Conservation (phyloP, 805 yeast genomes). For the Yarrowia bubula region DNA sequence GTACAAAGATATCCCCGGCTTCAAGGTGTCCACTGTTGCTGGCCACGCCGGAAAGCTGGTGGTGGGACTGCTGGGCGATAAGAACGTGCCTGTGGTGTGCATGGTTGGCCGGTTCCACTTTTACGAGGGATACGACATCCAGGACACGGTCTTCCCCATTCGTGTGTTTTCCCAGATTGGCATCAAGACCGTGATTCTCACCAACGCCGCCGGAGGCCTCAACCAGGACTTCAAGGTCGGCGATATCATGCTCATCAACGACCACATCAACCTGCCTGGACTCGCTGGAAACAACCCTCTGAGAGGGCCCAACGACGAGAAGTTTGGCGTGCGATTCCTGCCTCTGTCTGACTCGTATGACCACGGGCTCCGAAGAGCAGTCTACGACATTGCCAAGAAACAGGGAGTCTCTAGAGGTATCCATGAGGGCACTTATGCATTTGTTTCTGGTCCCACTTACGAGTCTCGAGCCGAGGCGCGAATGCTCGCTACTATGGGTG, state of each 20-base stretch:
- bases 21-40: conserved; percentile 74
- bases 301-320: conserved; percentile 78
- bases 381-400: conserved; percentile 54
- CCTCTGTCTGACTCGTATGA: conserved; percentile 91
- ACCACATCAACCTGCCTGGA: conserved; percentile 90
- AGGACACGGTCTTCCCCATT: conserved; percentile 80
- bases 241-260: conserved; percentile 85
- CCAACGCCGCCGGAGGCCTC: conserved; percentile 97
- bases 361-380: conserved; percentile 60
- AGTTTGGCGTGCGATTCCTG: conserved; percentile 80
- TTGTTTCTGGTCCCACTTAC: conserved; percentile 90
- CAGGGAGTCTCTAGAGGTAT: conserved; percentile 54
- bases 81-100: conserved; percentile 75
- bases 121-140: conserved; percentile 87
- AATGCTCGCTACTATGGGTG: conserved; percentile 67
- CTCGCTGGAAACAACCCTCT: conserved; percentile 84
- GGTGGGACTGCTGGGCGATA: conserved; percentile 70
- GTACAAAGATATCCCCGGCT: conserved; percentile 75
- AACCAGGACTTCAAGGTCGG: conserved; percentile 69
- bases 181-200: conserved; percentile 56
- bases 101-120: conserved; percentile 85
- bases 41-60: conserved; percentile 86
- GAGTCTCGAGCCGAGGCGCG: conserved; percentile 93
- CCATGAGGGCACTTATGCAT: conserved; percentile 84
- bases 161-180: conserved; percentile 69